Base-by-base conservation (phyloP, 768 basidiomycete genomes). In the Gymnopilus dilepis region DNA sequence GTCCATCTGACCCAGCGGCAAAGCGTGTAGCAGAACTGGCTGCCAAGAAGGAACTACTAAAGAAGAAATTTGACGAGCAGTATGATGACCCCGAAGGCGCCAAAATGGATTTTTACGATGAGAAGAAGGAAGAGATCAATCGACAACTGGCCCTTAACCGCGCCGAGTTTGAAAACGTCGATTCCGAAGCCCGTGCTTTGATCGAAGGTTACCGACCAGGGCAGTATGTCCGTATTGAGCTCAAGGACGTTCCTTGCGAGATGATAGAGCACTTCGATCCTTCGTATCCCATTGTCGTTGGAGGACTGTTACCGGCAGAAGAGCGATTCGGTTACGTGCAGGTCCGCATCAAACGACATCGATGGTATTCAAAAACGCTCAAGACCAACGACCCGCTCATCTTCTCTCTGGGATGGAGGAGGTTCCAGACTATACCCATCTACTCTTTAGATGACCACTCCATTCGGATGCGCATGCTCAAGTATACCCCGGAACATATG, bases 401-500 rank as follows among this genome's bases (percentile, higher is more conserved):
- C 65, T 85, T 99, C 77, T 97, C 95, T 1, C 79, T 99, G n/a
- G 97, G 97, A 17, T 99, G 97, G 97, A 80, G 97, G 51, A 84
- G 97, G 34, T 99, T 99, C 81, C 97, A 99, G 74, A 91, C 86
- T 0, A 80, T 97, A 5, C 97, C 97, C 2, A 90, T 98, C 65
- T 99, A 98, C 76, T 95, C 95, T 19, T 80, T 99, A 21, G 97
- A 99, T 73, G 97, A 99, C 75, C 96, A 97, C 72, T 94, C 92
- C 9, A 97, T 98, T 67, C 92, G 97, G 17, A 97, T 98, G 89
- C 94, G 97, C 34, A 92, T 99, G 90, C 91, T 99, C 78, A 99
- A 99, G 78, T 99, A 99, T 73, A 98, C 97, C 0, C 97, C 97
- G 0, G 97, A 99, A 77, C 97, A 99, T 71, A 98, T 97, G 97